Base-by-base conservation (phyloP, 768 basidiomycete genomes). In the Suillus variegatus region DNA sequence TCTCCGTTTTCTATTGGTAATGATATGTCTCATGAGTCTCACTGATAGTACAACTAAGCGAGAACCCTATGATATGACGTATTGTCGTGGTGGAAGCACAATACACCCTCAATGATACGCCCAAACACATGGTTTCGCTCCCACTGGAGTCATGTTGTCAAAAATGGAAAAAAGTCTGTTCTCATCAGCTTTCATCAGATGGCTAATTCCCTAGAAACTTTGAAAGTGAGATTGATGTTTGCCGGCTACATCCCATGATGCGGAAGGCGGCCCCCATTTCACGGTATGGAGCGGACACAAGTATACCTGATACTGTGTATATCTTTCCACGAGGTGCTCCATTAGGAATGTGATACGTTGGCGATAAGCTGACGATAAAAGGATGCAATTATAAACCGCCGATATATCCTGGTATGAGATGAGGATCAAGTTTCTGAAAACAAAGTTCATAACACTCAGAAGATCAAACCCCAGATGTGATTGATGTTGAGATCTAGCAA, bases 171-270 rank as follows among this genome's bases (percentile, higher is more conserved):
- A 18, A 60, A 41, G 51, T 32, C 18, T n/a, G 8, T 2, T 47
- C 47, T 47, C 47, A 47, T n/a, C n/a, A 14, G 22, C 20, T 36
- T 10, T 13, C 54, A 36, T 36, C 54, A 1, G 54, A 55, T 4
- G 52, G 28, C 32, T 54, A 54, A 54, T 20, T 32, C 16, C 54
- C 32, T 32, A n/a, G 10, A 55, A 35, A 20, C 10, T 20, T 18
- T 55, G 54, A 55, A 55, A 55, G 54, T 55, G 54, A 38, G 36
- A 40, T 40, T 36, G 56, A 57, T 36, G 36, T 38, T 56, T 57
- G 32, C 32, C 54, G 32, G 20, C 32, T 55, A 35, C 20, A 55
- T 35, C 35, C 35, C 9, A 38, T 38, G 36, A 55, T 36, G 36
- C 6, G 54, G 20, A n/a, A 36, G 32, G 41, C 58, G 58, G 58